These are phyloP conservation scores for Trypanosoma avium DNA, from an alignment of 208 protist species.

Conservation along the genomic window DNA sequence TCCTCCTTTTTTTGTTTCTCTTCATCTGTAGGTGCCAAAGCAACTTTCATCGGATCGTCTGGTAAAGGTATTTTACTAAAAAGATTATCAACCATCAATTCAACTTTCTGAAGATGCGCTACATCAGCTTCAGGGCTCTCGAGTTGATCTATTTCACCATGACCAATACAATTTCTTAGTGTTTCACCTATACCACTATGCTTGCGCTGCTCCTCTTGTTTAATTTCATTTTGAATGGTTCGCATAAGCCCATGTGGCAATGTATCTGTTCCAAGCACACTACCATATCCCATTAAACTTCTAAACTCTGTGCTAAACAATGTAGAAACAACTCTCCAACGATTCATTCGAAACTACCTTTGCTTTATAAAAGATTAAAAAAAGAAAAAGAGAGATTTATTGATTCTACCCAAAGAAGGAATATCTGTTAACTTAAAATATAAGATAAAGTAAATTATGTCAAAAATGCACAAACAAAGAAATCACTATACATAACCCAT, in stretches of 20 bases:
- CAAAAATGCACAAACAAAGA: conserved; percentile 3
- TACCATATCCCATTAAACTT: conserved; percentile 15
- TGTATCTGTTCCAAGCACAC: conserved; percentile 51
- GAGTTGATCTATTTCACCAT: conserved; percentile 76
- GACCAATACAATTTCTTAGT: conserved; percentile 46
- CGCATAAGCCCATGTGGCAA: conserved; percentile 42
- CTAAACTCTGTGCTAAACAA: neutral
- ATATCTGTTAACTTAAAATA: too few species aligned
- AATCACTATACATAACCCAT: neutral
- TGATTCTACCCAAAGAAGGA: too few species aligned
- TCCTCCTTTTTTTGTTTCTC: conserved; percentile 64
- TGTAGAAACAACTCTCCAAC: conserved; percentile 2
- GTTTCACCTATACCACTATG: conserved; percentile 48
- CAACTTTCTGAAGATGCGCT: conserved; percentile 45
- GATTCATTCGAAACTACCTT: conserved; percentile 5
- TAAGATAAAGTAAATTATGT: too few species aligned
- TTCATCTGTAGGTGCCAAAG: conserved; percentile 69
- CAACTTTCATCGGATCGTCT: conserved; percentile 75
- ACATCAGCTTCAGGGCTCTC: conserved; percentile 81
- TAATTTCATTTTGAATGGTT: conserved; percentile 60
- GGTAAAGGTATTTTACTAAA: conserved; percentile 76
- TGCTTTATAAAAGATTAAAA: neutral
- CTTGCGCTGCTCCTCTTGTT: conserved; percentile 45
- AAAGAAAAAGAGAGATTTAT: neutral
- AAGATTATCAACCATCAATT: conserved; percentile 55